A percentile compares a stretch with the other conserved stretches of the same genome.
phyloP scores from a whole-genome alignment of 345 rosid species.

The Reutealis trisperma region DNA sequence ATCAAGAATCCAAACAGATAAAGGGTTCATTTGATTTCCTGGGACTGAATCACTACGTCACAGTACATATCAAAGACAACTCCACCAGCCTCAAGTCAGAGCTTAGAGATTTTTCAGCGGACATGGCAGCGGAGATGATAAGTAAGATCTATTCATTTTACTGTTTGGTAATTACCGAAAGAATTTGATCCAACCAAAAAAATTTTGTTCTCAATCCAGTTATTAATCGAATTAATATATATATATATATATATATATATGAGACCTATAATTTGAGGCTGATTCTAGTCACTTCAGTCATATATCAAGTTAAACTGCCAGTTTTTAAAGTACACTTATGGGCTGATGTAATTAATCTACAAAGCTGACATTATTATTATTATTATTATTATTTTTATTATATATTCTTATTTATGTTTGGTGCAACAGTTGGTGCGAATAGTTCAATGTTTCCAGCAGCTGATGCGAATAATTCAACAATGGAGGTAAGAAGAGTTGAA shows the following conservation, averaged over 20 bases:
- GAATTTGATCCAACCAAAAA: too few species aligned
- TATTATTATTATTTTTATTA: not conserved
- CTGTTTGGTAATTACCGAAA: too few species aligned
- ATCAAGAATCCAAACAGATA: constrained; percentile 49
- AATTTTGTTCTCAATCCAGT: too few species aligned
- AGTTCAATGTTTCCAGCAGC: not conserved
- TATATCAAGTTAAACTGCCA: too few species aligned
- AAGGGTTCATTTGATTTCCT: constrained; percentile 68
- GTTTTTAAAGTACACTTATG: too few species aligned
- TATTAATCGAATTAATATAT: too few species aligned
- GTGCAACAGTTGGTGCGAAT: not conserved
- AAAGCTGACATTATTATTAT: not conserved
- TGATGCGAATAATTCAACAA: not conserved
- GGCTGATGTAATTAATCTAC: too few species aligned
- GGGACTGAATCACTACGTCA: constrained; percentile 47
- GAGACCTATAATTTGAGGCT: too few species aligned
- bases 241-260: too few species aligned
- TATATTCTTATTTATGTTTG: not conserved
- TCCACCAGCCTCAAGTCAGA: constrained; percentile 19
- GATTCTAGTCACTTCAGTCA: too few species aligned
- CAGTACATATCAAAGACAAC: constrained; percentile 34
- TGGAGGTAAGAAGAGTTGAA: not conserved
- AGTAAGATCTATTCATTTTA: constrained; percentile 23
- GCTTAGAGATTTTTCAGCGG: constrained; percentile 36
- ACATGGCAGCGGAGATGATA: constrained; percentile 27